Evolutionary conservation across 345 rosid species (phyloP).

Genomic region (Gossypium raimondii): DNA sequence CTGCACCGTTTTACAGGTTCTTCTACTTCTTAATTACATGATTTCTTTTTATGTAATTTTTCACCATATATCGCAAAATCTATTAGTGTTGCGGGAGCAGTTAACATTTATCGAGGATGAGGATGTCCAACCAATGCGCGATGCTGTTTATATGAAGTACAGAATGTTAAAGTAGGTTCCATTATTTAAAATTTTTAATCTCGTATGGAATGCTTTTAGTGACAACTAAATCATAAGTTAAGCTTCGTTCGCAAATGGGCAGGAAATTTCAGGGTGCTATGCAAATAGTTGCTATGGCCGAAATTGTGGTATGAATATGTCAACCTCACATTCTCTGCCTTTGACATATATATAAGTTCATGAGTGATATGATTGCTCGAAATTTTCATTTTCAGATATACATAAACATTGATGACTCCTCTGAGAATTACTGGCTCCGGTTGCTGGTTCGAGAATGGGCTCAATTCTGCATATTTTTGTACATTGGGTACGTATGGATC

Average conservation of each 20-base stretch:
- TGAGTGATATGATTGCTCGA: constrained; percentile 7
- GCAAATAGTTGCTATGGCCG: constrained; percentile 87
- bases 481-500: constrained; percentile 60
- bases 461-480: constrained; percentile 75
- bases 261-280: constrained; percentile 91
- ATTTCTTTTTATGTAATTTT: constrained; percentile 77
- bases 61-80: constrained; percentile 73
- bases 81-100: constrained; percentile 61
- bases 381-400: constrained; percentile 48
- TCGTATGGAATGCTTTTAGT: background rate
- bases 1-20: constrained; percentile 44
- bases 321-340: background rate
- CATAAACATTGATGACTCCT: constrained; percentile 64
- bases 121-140: constrained; percentile 76
- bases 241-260: constrained; percentile 14
- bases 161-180: constrained; percentile 78
- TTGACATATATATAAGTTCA: background rate
- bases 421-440: constrained; percentile 77
- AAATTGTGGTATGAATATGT: constrained; percentile 57
- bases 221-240: background rate
- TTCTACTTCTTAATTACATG: constrained; percentile 73
- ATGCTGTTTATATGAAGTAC: constrained; percentile 72
- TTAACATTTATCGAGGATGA: constrained; percentile 72
- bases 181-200: background rate
- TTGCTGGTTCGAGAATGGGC: constrained; percentile 82